Conservation (phyloP, 495 filamentous ascomycete genomes). For the Penicillium riverlandense region DNA sequence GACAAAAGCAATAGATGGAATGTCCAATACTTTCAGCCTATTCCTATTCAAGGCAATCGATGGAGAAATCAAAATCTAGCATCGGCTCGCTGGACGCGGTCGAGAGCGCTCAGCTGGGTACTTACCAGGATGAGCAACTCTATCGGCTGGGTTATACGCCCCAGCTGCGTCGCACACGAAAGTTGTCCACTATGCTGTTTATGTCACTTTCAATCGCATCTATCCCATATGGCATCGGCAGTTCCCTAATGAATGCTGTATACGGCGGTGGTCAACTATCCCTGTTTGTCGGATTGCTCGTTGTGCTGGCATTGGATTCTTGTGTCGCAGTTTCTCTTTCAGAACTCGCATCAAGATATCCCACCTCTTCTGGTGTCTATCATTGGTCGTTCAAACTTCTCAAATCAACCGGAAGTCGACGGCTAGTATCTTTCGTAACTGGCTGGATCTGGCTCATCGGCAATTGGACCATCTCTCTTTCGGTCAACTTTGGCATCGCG, state of each 20-base stretch:
- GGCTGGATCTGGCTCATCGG: slow-evolving; percentile 64
- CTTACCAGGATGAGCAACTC: slow-evolving; percentile 9
- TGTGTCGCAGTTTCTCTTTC: slow-evolving; percentile 22
- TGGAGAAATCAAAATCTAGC: slow-evolving; percentile 1
- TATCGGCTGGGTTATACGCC: slow-evolving; percentile 16
- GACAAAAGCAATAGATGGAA: not conserved
- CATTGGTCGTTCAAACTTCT: slow-evolving; percentile 38
- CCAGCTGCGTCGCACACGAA: slow-evolving; percentile 15
- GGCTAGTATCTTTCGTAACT: slow-evolving; percentile 54
- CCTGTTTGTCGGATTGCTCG: slow-evolving; percentile 18
- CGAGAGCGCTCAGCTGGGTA: not conserved
- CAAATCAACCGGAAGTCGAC: slow-evolving; percentile 38
- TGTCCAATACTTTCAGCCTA: not conserved
- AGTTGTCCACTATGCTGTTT: slow-evolving; percentile 10
- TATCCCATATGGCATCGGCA: slow-evolving; percentile 32
- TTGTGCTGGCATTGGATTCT: slow-evolving; percentile 12
- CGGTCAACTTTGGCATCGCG: slow-evolving; percentile 24
- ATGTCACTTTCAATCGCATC: slow-evolving; percentile 22
- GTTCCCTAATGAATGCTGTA: slow-evolving; percentile 23
- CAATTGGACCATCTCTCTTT: slow-evolving; percentile 46
- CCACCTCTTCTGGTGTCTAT: slow-evolving; percentile 31
- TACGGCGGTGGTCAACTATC: slow-evolving; percentile 20
- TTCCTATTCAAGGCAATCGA: slow-evolving; percentile 1
- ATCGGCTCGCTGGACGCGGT: not conserved
- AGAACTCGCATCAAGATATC: slow-evolving; percentile 30